Conservation (phyloP, 1,284 basidiomycete genomes). For the Ustilago trichophora region DNA sequence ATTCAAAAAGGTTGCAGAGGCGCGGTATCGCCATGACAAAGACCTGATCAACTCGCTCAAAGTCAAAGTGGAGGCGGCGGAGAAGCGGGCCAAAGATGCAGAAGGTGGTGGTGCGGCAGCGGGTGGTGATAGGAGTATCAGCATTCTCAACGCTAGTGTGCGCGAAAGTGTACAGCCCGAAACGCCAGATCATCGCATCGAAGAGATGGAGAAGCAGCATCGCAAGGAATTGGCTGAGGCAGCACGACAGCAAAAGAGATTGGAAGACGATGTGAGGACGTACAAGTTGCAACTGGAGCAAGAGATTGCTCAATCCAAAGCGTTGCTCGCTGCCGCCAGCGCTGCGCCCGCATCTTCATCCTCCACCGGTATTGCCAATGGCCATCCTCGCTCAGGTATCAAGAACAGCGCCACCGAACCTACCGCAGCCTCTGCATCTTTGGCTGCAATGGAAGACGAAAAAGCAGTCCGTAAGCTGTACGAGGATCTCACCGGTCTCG, state of each 20-base stretch:
- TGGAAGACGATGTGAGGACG: constrained; percentile 38
- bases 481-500: constrained; percentile 64
- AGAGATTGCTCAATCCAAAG: constrained; percentile 41
- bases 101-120: constrained; percentile 5
- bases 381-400: too few species aligned
- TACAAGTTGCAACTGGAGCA: constrained; percentile 49
- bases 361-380: not conserved
- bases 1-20: constrained; percentile 52
- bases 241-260: constrained; percentile 4
- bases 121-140: constrained; percentile 30
- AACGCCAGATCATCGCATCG: constrained; percentile 4
- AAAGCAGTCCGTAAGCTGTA: constrained; percentile 61
- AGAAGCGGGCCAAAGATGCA: constrained; percentile 30
- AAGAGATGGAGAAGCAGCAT: constrained; percentile 37
- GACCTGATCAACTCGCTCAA: constrained; percentile 45
- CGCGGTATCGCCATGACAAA: constrained; percentile 48
- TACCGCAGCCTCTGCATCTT: constrained; percentile 8
- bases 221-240: constrained; percentile 32
- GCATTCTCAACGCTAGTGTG: constrained; percentile 33
- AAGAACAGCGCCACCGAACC: not conserved
- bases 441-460: constrained; percentile 46
- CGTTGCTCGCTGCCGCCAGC: constrained; percentile 15
- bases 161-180: constrained; percentile 34
- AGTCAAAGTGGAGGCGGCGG: constrained; percentile 40
- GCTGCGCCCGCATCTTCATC: constrained; percentile 2